These are phyloP conservation scores for Linum lewisii DNA, from an alignment of 345 rosid genomes.

Conservation along the genomic window DNA sequence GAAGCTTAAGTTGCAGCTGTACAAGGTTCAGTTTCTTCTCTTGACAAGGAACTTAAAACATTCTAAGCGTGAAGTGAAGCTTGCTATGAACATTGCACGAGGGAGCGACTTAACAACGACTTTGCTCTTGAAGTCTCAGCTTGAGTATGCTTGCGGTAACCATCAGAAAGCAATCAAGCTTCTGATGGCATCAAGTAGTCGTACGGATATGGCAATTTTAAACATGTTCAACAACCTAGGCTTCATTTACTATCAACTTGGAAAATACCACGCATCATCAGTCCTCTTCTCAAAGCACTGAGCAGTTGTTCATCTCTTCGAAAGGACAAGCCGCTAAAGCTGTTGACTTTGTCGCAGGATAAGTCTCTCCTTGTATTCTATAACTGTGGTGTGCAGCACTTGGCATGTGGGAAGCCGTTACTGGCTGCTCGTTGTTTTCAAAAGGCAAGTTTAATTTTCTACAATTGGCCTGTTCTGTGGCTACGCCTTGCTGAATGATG, in stretches of 20 bases:
- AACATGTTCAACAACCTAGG: conserved; percentile 89
- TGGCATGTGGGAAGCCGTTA: conserved; percentile 78
- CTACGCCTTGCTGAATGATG: conserved; percentile 94
- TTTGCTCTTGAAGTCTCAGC: conserved; percentile 87
- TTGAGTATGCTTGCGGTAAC: conserved; percentile 94
- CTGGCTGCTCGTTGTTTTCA: conserved; percentile 87
- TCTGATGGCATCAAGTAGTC: conserved; percentile 66
- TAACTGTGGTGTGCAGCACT: conserved; percentile 74
- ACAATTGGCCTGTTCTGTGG: conserved; percentile 72
- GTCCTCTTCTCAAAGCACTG: conserved; percentile 74
- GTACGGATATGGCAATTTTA: conserved; percentile 51
- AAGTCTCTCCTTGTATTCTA: conserved; percentile 71
- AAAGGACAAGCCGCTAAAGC: conserved; percentile 63
- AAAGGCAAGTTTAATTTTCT: conserved; percentile 61
- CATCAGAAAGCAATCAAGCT: conserved; percentile 90
- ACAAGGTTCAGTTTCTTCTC: conserved; percentile 82
- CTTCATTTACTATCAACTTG: conserved; percentile 79
- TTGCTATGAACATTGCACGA: conserved; percentile 84
- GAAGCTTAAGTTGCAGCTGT: conserved; percentile 90
- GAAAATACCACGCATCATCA: conserved; percentile 52
- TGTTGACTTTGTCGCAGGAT: conserved; percentile 69
- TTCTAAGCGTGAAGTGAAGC: conserved; percentile 96
- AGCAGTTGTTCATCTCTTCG: conserved; percentile 48
- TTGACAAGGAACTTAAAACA: conserved; percentile 81
- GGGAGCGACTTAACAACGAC: conserved; percentile 81